These are phyloP conservation scores for Cruciata laevipes DNA, from an alignment of 257 asterid species.

Conservation along the genomic window DNA sequence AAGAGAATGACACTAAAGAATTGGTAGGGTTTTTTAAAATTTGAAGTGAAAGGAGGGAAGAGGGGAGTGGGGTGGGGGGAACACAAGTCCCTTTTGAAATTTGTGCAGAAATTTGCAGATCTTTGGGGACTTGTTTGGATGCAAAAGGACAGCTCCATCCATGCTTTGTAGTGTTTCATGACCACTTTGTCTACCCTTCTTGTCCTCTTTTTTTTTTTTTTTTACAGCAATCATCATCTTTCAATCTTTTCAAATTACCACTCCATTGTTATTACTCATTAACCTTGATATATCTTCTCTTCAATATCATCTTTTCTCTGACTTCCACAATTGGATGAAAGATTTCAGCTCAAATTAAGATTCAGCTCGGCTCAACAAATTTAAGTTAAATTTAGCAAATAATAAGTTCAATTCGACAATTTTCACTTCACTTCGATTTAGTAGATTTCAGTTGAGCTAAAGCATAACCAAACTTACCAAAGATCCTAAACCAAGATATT, in stretches of 20 bases:
- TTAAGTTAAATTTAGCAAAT: neutral
- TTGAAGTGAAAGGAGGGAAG: constrained; percentile 2
- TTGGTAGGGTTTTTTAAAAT: neutral
- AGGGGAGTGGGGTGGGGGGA: constrained; percentile 22
- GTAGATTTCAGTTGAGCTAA: neutral
- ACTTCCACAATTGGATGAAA: too few species aligned
- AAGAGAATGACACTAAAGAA: neutral
- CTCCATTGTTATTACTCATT: neutral
- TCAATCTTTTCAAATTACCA: neutral
- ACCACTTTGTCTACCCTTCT: constrained; percentile 19
- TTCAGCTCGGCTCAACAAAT: neutral
- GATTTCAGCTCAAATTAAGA: too few species aligned
- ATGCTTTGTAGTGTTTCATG: constrained; percentile 11
- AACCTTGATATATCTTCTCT: neutral
- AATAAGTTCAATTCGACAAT: too few species aligned
- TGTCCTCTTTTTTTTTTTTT: neutral
- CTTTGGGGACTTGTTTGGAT: constrained; percentile 29
- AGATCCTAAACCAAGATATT: too few species aligned
- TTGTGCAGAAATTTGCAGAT: constrained; percentile 26
- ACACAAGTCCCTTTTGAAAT: constrained; percentile 35
- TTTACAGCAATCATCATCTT: neutral
- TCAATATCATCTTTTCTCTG: neutral
- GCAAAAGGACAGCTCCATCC: constrained; percentile 27
- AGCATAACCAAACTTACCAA: neutral
- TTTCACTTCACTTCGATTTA: too few species aligned